These are phyloP conservation scores for Nannochloropsis salina DNA, from an alignment of 108 stramenopile genomes.

Conservation along the genomic window DNA sequence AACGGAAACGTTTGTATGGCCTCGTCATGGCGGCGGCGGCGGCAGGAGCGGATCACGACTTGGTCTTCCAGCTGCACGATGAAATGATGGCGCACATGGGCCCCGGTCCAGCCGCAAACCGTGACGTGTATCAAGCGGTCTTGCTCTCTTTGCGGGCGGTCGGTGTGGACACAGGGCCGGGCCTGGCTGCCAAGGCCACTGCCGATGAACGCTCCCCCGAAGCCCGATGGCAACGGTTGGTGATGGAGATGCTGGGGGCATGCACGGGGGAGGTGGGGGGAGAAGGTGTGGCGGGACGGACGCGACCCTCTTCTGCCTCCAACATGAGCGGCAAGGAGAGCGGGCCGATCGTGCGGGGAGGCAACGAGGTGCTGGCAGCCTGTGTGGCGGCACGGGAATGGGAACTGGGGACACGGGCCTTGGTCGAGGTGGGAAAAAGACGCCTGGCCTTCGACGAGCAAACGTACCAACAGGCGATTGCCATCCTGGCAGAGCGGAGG, in stretches of 20 bases:
- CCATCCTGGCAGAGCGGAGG: neutral
- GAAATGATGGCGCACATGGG: neutral
- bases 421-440: neutral
- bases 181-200: neutral
- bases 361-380: neutral
- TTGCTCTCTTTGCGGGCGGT: slow-evolving; percentile 6
- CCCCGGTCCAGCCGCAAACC: neutral
- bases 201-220: neutral
- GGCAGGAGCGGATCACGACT: neutral
- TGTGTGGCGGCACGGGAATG: slow-evolving; percentile 9
- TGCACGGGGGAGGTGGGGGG: neutral
- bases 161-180: neutral
- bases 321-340: neutral
- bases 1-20: slow-evolving; percentile 2
- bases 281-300: neutral
- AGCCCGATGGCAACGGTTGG: neutral
- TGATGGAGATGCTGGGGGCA: neutral
- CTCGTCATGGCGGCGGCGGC: neutral
- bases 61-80: neutral
- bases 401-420: slow-evolving; percentile 16
- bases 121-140: slow-evolving; percentile 1
- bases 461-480: slow-evolving; percentile 20
- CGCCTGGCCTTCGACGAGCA: neutral
- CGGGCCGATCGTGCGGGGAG: neutral
- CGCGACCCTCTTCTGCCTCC: neutral